phyloP scores from a whole-genome alignment of 805 yeast genomes.

The Candida dajiaensis region DNA sequence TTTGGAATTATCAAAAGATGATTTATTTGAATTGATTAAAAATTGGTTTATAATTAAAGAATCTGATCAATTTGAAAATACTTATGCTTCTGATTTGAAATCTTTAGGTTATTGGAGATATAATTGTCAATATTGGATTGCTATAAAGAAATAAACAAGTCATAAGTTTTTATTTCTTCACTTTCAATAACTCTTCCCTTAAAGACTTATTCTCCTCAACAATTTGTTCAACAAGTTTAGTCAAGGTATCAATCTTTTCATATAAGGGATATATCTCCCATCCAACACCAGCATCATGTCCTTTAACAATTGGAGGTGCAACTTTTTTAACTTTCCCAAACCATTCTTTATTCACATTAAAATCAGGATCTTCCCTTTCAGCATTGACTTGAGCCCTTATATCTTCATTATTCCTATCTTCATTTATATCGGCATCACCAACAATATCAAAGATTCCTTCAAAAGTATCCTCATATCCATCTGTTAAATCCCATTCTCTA shows the following conservation, averaged over 20 bases:
- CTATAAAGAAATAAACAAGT: conserved; percentile 26
- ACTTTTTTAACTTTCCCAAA: conserved; percentile 39
- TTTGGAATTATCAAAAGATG: conserved; percentile 53
- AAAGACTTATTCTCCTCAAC: conserved; percentile 16
- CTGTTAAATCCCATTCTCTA: conserved; percentile 78
- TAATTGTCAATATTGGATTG: conserved; percentile 67
- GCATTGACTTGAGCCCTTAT: conserved; percentile 52
- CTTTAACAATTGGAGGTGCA: conserved; percentile 56
- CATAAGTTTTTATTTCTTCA: neutral
- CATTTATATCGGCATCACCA: conserved; percentile 21
- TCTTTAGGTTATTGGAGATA: conserved; percentile 52
- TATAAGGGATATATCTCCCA: conserved; percentile 60
- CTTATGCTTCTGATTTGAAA: conserved; percentile 46
- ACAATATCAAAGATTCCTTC: conserved; percentile 26
- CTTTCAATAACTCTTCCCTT: conserved; percentile 7
- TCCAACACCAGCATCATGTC: conserved; percentile 47
- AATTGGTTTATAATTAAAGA: conserved; percentile 48
- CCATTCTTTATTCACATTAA: conserved; percentile 52
- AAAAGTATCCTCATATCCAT: conserved; percentile 48
- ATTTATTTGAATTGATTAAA: conserved; percentile 40
- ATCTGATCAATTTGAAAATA: conserved; percentile 35
- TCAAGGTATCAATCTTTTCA: conserved; percentile 38
- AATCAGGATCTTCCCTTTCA: conserved; percentile 64
- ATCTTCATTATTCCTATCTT: conserved; percentile 30
- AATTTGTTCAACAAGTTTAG: conserved; percentile 17